Evolutionary conservation across 2,329 filamentous ascomycete genomes (phyloP).

Genomic region (Coniosporium tulheliwenetii): DNA sequence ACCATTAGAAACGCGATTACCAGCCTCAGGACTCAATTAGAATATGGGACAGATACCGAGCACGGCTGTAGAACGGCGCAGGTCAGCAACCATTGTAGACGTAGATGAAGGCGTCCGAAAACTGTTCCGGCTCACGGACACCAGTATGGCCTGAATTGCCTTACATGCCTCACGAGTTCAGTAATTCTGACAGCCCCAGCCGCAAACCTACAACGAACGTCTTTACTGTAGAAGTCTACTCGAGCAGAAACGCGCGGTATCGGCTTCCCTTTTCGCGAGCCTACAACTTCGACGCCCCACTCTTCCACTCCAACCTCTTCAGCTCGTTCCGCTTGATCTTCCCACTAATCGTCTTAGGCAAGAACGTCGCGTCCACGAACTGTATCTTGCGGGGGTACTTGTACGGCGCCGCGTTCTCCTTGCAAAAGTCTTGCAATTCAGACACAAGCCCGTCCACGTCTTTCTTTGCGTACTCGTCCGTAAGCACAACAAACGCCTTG

Average conservation of each 20-base stretch:
- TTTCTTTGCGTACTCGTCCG: constrained; percentile 7
- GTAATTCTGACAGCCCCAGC: too few species aligned
- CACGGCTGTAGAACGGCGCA: too few species aligned
- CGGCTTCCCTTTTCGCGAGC: background rate
- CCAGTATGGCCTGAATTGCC: too few species aligned
- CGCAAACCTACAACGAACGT: too few species aligned
- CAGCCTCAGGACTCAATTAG: too few species aligned
- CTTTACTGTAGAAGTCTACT: background rate
- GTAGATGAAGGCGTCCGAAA: too few species aligned
- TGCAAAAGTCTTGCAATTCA: constrained; percentile 25
- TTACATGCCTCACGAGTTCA: too few species aligned
- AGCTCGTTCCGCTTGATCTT: constrained; percentile 21
- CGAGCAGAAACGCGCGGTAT: background rate
- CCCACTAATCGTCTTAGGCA: constrained; percentile 25
- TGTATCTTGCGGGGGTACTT: constrained; percentile 25
- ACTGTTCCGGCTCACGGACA: too few species aligned
- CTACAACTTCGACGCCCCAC: constrained; percentile 9
- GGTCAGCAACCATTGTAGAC: too few species aligned
- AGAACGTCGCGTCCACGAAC: constrained; percentile 19
- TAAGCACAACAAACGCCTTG: constrained; percentile 25
- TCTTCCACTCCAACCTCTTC: constrained; percentile 20
- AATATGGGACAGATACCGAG: too few species aligned
- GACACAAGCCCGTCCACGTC: constrained; percentile 10
- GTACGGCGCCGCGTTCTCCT: constrained; percentile 23
- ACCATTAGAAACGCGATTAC: too few species aligned